phyloP scores from a whole-genome alignment of 495 filamentous ascomycete species.

The Aspergillus homomorphus region DNA sequence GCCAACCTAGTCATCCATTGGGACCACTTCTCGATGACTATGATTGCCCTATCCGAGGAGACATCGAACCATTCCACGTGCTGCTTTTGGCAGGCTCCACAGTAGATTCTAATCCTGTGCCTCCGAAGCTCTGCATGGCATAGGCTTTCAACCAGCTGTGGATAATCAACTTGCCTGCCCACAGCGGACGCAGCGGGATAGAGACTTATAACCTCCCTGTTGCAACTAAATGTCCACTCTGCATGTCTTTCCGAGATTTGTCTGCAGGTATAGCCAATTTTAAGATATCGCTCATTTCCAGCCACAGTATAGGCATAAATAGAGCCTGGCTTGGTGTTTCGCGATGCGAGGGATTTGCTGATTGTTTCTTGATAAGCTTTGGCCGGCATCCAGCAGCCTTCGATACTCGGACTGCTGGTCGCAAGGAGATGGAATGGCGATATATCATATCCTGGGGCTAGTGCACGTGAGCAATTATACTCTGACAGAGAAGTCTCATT shows the following conservation, averaged over 20 bases:
- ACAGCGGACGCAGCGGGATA: conserved; percentile 1
- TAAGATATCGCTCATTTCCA: conserved; percentile 4
- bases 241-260: background rate
- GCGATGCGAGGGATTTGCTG: background rate
- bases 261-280: conserved; percentile 7
- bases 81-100: conserved; percentile 9
- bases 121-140: conserved; percentile 13
- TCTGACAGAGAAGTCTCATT: no score
- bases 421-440: no score
- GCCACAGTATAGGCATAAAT: conserved; percentile 6
- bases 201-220: background rate
- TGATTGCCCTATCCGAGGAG: conserved; percentile 7
- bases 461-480: no score
- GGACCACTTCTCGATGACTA: conserved; percentile 12
- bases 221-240: conserved; percentile 5
- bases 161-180: background rate
- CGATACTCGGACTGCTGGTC: no score
- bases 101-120: conserved; percentile 4
- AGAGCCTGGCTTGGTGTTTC: background rate
- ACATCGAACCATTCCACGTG: conserved; percentile 12
- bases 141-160: conserved; percentile 7
- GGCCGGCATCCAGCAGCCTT: no score
- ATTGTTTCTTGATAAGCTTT: no score
- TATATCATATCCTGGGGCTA: no score
- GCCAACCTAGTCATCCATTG: conserved; percentile 4